phyloP scores from a whole-genome alignment of 1,139 yeast genomes.

The Diutina sp. region DNA sequence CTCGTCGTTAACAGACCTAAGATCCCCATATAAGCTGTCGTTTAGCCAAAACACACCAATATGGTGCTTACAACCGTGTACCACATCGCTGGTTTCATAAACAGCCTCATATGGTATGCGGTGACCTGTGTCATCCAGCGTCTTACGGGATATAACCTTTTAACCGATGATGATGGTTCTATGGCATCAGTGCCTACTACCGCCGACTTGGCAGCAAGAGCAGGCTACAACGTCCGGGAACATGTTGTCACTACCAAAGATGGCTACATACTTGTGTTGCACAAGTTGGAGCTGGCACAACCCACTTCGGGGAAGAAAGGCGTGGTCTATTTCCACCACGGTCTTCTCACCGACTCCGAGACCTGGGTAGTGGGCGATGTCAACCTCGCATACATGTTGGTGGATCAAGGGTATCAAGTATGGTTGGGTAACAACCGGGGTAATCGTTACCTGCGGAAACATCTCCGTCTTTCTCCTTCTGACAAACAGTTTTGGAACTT shows the following conservation, averaged over 20 bases:
- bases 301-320: constrained; percentile 1
- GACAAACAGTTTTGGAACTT: constrained; percentile 64
- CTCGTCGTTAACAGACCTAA: neutral
- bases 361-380: constrained; percentile 28
- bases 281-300: constrained; percentile 13
- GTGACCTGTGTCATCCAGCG: neutral
- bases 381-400: constrained; percentile 17
- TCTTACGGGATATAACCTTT: neutral
- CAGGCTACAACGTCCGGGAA: constrained; percentile 54
- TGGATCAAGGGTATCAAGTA: constrained; percentile 22
- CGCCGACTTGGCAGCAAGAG: neutral
- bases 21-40: neutral
- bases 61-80: neutral
- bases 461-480: constrained; percentile 12
- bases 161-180: neutral
- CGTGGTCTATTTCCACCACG: constrained; percentile 35
- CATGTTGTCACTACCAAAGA: constrained; percentile 48
- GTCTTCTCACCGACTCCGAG: constrained; percentile 33
- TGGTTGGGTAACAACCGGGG: constrained; percentile 28
- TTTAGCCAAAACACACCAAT: neutral
- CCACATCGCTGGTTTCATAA: neutral
- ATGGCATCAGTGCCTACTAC: neutral
- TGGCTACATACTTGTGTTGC: constrained; percentile 28
- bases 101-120: neutral
- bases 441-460: constrained; percentile 27